phyloP scores from a whole-genome alignment of 1,284 basidiomycete species.

The Moesziomyces sp. region DNA sequence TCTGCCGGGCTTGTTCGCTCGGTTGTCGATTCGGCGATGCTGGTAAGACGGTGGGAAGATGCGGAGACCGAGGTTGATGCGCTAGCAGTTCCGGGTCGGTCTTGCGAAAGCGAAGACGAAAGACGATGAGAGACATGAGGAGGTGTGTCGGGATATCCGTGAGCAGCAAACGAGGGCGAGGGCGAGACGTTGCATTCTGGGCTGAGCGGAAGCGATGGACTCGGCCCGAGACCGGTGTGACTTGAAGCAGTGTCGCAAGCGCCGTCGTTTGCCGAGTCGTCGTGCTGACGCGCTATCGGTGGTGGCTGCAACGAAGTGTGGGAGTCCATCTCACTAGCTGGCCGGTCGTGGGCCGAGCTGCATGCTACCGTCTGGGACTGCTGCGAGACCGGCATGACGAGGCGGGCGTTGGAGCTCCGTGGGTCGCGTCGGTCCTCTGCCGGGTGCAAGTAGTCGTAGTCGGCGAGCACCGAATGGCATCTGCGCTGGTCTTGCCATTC shows the following conservation, averaged over 20 bases:
- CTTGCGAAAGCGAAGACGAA: slow-evolving; percentile 1
- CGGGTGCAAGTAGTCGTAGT: slow-evolving; percentile 28
- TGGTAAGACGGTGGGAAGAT: not conserved
- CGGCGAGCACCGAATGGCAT: slow-evolving; percentile 32
- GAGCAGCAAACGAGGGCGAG: slow-evolving; percentile 25
- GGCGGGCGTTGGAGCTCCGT: slow-evolving; percentile 28
- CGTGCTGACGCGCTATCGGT: slow-evolving; percentile 11
- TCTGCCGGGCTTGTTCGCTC: not conserved
- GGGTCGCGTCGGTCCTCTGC: slow-evolving; percentile 45
- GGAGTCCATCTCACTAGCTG: slow-evolving; percentile 1
- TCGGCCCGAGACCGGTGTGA: slow-evolving; percentile 5
- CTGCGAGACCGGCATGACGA: slow-evolving; percentile 28
- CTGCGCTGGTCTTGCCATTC: slow-evolving; percentile 45
- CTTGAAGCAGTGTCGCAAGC: not conserved
- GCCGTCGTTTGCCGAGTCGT: not conserved
- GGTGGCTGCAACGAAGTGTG: slow-evolving; percentile 6
- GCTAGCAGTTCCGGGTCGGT: not conserved
- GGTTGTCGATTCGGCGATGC: not conserved
- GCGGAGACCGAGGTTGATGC: not conserved
- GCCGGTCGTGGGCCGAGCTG: slow-evolving; percentile 3
- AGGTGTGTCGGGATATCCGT: slow-evolving; percentile 14
- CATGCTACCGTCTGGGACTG: slow-evolving; percentile 12
- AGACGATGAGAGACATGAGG: slow-evolving; percentile 10
- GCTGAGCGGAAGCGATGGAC: slow-evolving; percentile 15
- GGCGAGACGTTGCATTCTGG: slow-evolving; percentile 32